Evolutionary conservation across 2,329 filamentous ascomycete species (phyloP), one percentile per base, ranked within the genome.

Genomic region (Colletotrichum navitas): DNA sequence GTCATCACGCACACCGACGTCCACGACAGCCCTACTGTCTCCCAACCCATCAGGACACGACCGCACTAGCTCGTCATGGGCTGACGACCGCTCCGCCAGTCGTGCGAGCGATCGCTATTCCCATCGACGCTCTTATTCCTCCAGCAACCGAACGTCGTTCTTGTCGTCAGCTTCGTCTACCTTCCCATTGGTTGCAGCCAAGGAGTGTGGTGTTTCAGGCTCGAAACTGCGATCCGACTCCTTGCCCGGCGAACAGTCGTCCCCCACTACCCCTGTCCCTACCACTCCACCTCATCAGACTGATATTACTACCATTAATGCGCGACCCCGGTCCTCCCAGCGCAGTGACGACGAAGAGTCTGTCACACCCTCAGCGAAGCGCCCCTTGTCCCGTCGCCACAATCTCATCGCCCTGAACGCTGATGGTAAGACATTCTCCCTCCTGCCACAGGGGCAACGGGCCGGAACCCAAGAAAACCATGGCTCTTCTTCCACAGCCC

Each of bases 341-440:
- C 47, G 71, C 59, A 66, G 72, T 32, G 52, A 56, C 52, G 58
- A 74, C 73, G 54, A 68, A 51, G 73, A 74, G 68, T 73, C 63
- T 69, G 54, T 72, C 73, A 68, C 77, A 73, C 61, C 73, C 61
- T 75, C 75, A 43, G 72, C 75, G 60, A 75, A 74, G 52, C 80
- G 80, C 41, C 77, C 83, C 63, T 73, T 75, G 59, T 82, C 84
- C 18, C 81, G 84, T 55, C 81, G 83, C 70, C 80, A 80, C 64
- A 85, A 84, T 72, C 77, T 85, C 39, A 84, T 90, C 70, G 84
- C 83, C 64, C 80, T 90, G 36, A 83, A 89, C 74, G 78, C 87
- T 7, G 86, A 90, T 78, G 74, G 74, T 68, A 89, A 89, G 79
- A 90, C 88, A 5, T 90, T 90, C 75, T 88, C 87, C 21, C 79